These are phyloP conservation scores for Straminergon stramineum DNA, from an alignment of 225 moss, liverwort and hornwort genomes.

Conservation along the genomic window DNA sequence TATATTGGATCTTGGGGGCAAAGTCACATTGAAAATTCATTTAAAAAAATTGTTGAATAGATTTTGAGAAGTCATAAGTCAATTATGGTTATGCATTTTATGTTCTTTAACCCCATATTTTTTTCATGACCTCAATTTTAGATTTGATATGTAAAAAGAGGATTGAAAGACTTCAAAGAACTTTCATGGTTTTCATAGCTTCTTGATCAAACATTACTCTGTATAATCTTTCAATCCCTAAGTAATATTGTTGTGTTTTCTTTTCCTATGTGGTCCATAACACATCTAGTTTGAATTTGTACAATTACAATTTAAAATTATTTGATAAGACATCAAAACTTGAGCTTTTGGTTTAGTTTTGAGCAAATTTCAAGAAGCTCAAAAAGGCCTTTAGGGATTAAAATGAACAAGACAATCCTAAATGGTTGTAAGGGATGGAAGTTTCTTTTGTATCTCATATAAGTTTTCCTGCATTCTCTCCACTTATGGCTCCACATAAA, in stretches of 20 bases:
- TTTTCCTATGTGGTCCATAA: neutral
- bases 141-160: neutral
- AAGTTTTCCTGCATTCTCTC: neutral
- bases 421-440: neutral
- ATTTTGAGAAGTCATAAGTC: neutral
- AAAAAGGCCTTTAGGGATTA: neutral
- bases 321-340: neutral
- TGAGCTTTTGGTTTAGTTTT: neutral
- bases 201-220: neutral
- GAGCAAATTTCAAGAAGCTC: neutral
- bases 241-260: neutral
- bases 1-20: neutral
- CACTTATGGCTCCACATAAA: neutral
- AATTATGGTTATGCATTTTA: neutral
- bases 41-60: neutral
- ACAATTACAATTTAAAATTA: accelerated
- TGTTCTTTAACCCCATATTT: neutral
- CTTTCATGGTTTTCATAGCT: neutral
- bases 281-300: neutral
- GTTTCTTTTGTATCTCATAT: neutral
- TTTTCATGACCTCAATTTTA: neutral
- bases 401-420: neutral
- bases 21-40: neutral
- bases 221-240: neutral
- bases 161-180: neutral